A percentile compares a stretch with the other conserved stretches of the same genome.
phyloP scores from a whole-genome alignment of 257 asterid genomes.

The Leptodermis oblonga region DNA sequence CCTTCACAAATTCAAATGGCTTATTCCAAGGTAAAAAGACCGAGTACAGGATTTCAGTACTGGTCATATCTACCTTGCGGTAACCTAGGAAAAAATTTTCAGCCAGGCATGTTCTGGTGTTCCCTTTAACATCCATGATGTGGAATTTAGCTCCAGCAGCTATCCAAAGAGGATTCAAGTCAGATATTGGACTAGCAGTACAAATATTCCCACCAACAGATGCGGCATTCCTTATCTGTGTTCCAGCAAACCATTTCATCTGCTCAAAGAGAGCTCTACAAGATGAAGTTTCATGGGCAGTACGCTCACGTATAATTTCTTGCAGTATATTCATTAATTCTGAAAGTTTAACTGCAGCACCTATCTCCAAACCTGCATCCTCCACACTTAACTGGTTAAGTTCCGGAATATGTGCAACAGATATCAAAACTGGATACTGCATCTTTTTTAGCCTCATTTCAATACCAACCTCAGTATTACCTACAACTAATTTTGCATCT shows the following conservation, averaged over 20 bases:
- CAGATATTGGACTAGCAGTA: slow-evolving; percentile 98
- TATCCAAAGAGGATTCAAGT: slow-evolving; percentile 94
- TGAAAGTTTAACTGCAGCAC: slow-evolving; percentile 82
- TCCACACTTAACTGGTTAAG: slow-evolving; percentile 50
- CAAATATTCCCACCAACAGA: slow-evolving; percentile 96
- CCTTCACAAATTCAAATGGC: slow-evolving; percentile 67
- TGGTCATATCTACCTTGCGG: slow-evolving; percentile 76
- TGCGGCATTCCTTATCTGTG: slow-evolving; percentile 78
- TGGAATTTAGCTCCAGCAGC: slow-evolving; percentile 70
- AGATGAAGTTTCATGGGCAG: slow-evolving; percentile 62
- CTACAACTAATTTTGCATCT: slow-evolving; percentile 69
- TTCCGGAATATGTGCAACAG: slow-evolving; percentile 66
- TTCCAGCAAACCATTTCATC: slow-evolving; percentile 94
- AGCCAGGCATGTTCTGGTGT: slow-evolving; percentile 55
- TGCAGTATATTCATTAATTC: slow-evolving; percentile 54
- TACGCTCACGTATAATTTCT: slow-evolving; percentile 37
- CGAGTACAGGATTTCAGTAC: slow-evolving; percentile 68
- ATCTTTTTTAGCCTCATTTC: slow-evolving; percentile 78
- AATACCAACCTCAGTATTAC: slow-evolving; percentile 89
- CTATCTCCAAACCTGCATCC: slow-evolving; percentile 84
- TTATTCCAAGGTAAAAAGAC: slow-evolving; percentile 81
- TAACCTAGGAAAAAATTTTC: slow-evolving; percentile 73
- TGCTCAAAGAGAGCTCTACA: slow-evolving; percentile 75
- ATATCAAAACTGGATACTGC: slow-evolving; percentile 68
- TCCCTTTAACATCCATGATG: slow-evolving; percentile 61